These are phyloP conservation scores for Euphorbia celastroides DNA, from an alignment of 441 rosid genomes.

Conservation along the genomic window DNA sequence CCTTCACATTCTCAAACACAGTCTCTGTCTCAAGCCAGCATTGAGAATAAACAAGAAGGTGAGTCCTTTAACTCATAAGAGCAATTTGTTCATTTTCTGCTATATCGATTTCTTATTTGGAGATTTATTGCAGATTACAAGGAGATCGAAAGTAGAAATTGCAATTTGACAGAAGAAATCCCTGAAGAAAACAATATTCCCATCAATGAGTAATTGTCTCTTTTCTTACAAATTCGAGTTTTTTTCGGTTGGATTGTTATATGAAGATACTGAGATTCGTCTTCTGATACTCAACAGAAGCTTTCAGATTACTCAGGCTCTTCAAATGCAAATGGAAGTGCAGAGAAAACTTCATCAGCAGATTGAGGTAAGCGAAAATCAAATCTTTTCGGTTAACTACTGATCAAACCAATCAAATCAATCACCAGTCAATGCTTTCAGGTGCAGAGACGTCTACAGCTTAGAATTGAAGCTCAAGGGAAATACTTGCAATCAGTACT, in stretches of 20 bases:
- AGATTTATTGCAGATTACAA: constrained; percentile 44
- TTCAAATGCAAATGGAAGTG: constrained; percentile 89
- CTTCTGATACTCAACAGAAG: constrained; percentile 41
- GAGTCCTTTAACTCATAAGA: constrained; percentile 19
- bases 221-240: constrained; percentile 10
- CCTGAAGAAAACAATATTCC: constrained; percentile 38
- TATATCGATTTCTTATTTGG: constrained; percentile 10
- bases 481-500: constrained; percentile 83
- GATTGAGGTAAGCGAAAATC: constrained; percentile 56
- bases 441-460: constrained; percentile 95
- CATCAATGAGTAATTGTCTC: constrained; percentile 52
- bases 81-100: constrained; percentile 2
- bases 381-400: not conserved
- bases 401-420: constrained; percentile 7
- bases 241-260: constrained; percentile 12
- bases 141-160: constrained; percentile 37
- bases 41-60: constrained; percentile 46
- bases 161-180: constrained; percentile 16
- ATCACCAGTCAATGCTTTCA: constrained; percentile 28
- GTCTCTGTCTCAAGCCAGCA: constrained; percentile 34
- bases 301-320: constrained; percentile 71
- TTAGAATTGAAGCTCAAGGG: constrained; percentile 96
- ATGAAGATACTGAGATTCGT: constrained; percentile 11
- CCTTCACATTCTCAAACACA: constrained; percentile 16
- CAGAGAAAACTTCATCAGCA: constrained; percentile 89